Conservation (phyloP, 257 asterid genomes). For the Fraxinus americana region DNA sequence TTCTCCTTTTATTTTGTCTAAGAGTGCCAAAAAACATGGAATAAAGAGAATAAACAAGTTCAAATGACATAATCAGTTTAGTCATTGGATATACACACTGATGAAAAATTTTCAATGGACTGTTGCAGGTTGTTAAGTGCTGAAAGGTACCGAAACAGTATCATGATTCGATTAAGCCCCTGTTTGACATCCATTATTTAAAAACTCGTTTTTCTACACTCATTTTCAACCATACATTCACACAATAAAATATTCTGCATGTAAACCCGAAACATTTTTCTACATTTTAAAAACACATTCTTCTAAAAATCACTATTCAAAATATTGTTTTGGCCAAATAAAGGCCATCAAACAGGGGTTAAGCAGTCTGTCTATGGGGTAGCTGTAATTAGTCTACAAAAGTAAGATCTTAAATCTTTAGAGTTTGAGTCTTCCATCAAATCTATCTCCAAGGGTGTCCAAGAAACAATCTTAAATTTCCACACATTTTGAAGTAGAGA, state of each 20-base stretch:
- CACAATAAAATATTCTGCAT: no score
- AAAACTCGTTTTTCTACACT: no score
- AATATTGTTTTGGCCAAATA: no score
- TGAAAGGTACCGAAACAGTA: not conserved
- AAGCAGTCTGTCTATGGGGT: not conserved
- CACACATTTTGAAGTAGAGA: conserved; percentile 9
- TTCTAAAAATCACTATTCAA: no score
- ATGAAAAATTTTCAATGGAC: not conserved
- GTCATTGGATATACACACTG: not conserved
- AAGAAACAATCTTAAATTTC: not conserved
- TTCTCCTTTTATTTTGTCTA: not conserved
- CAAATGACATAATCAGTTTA: not conserved
- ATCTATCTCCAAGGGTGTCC: not conserved
- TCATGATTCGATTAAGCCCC: not conserved
- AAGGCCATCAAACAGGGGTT: no score
- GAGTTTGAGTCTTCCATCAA: conserved; percentile 3
- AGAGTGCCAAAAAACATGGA: not conserved
- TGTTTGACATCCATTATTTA: no score
- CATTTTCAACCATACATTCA: no score
- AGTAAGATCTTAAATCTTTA: not conserved
- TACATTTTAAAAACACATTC: no score
- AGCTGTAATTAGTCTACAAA: not conserved
- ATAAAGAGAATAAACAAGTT: conserved; percentile 9
- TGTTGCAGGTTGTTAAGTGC: not conserved
- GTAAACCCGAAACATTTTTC: no score